Evolutionary conservation across 1,284 basidiomycete species (phyloP).

Genomic region (Ganoderma lingzhi): DNA sequence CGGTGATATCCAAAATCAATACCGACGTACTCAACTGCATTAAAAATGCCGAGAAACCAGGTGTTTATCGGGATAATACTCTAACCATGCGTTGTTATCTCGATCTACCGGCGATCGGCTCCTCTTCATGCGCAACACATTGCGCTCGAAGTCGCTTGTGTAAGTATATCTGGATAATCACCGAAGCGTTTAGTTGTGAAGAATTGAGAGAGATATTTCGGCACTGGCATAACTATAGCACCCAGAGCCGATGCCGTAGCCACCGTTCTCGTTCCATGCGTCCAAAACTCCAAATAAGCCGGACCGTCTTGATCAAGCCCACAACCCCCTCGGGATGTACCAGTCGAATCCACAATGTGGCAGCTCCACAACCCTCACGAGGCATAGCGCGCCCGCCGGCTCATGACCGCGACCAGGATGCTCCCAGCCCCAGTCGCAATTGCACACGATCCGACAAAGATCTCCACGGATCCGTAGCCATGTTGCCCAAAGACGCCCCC

Average conservation of each 20-base stretch:
- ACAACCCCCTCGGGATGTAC: no score
- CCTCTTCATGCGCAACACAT: no score
- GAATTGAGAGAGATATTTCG: neutral
- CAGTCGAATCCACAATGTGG: neutral
- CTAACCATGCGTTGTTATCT: no score
- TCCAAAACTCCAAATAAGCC: neutral
- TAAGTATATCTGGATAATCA: neutral
- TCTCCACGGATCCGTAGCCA: slow-evolving; percentile 38
- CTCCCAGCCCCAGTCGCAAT: slow-evolving; percentile 34
- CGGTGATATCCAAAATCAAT: neutral
- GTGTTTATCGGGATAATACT: no score
- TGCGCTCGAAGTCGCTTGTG: no score
- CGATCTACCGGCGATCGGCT: no score
- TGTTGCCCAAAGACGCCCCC: slow-evolving; percentile 33
- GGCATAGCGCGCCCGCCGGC: slow-evolving; percentile 16
- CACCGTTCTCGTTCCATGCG: neutral
- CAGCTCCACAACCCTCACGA: neutral
- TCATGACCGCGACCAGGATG: slow-evolving; percentile 33
- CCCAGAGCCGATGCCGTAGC: neutral
- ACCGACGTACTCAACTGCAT: neutral
- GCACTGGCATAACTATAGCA: neutral
- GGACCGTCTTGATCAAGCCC: neutral
- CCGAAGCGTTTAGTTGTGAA: neutral
- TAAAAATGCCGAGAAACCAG: no score
- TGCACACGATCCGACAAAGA: slow-evolving; percentile 40